phyloP scores from a whole-genome alignment of 306 rosid species.

The cucumber (Cucumis sativus) region Cucumber_9930_V3 NC_026660.2:8305001-8305500 shows the following conservation, averaged over 20 bases:
- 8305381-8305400: not conserved
- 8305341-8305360: not conserved
- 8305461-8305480: too few relatives aligned
- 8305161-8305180: not conserved
- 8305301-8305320: not conserved
- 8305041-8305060: slow-evolving; percentile 2
- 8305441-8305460: too few relatives aligned
- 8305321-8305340: not conserved
- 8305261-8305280: not conserved
- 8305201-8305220: not conserved
- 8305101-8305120: not conserved
- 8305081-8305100: not conserved
- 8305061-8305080: not conserved
- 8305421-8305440: too few relatives aligned
- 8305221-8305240: not conserved
- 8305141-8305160: not conserved
- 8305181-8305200: not conserved
- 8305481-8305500: too few relatives aligned
- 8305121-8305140: not conserved
- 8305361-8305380: not conserved
- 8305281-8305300: not conserved
- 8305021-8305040: slow-evolving; percentile 37
- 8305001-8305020: slow-evolving; percentile 85
- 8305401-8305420: too few relatives aligned
- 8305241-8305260: not conserved